Conservation (phyloP, 305 asterid species). For the Stenogyne calaminthoides region DNA sequence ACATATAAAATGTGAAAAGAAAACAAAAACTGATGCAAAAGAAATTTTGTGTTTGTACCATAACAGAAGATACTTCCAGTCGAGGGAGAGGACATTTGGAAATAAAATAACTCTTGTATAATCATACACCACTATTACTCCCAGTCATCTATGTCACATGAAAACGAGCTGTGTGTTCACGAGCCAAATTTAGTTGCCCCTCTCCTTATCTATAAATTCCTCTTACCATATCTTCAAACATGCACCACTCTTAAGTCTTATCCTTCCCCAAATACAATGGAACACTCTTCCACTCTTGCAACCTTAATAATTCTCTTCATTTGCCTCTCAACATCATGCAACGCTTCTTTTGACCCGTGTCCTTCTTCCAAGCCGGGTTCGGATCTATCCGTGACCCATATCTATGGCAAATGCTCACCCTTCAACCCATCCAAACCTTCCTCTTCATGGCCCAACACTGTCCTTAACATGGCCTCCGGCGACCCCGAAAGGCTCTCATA, state of each 20-base stretch:
- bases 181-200: neutral
- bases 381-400: constrained; percentile 70
- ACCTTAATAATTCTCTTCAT: constrained; percentile 38
- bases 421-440: constrained; percentile 57
- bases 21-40: neutral
- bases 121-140: no score
- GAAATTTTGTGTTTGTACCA: neutral
- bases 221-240: constrained; percentile 25
- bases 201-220: constrained; percentile 38
- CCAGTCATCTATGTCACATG: no score
- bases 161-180: constrained; percentile 12
- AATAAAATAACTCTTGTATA: no score
- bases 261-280: constrained; percentile 41
- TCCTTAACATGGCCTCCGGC: constrained; percentile 67
- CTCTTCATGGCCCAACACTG: constrained; percentile 59
- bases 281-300: constrained; percentile 37
- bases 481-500: constrained; percentile 73
- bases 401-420: constrained; percentile 86
- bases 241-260: constrained; percentile 29
- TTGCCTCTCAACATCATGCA: constrained; percentile 44
- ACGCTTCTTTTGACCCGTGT: constrained; percentile 55
- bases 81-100: no score
- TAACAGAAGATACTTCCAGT: constrained; percentile 13
- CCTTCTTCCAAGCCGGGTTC: constrained; percentile 44
- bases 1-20: neutral